These are phyloP conservation scores for Kentomonas sorsogonicus DNA, from an alignment of 208 protist species.

Conservation along the genomic window DNA sequence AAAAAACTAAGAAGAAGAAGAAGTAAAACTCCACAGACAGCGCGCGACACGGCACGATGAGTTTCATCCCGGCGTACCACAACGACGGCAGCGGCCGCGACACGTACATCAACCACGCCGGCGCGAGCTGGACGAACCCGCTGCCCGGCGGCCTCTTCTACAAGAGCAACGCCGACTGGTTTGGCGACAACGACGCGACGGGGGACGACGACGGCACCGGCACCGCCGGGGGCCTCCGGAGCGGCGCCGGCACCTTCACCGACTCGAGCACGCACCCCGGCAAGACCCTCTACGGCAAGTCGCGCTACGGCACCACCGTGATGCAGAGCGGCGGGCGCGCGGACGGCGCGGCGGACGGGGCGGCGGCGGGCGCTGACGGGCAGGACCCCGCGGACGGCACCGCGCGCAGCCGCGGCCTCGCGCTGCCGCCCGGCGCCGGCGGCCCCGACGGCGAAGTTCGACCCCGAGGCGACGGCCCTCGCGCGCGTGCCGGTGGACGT, in stretches of 20 bases:
- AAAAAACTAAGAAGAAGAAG: background rate
- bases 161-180: slow-evolving; percentile 25
- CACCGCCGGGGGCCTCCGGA: background rate
- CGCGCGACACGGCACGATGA: too few relatives aligned
- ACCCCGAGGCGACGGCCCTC: slow-evolving; percentile 39
- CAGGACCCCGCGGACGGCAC: background rate
- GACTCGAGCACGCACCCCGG: slow-evolving; percentile 20
- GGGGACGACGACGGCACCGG: background rate
- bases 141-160: slow-evolving; percentile 51
- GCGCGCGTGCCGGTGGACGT: slow-evolving; percentile 40
- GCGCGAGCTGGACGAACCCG: slow-evolving; percentile 77
- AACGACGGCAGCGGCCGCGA: slow-evolving; percentile 67
- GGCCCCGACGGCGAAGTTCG: slow-evolving; percentile 23
- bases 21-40: background rate
- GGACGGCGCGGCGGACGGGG: slow-evolving; percentile 7
- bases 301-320: slow-evolving; percentile 64
- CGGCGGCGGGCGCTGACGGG: background rate
- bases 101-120: slow-evolving; percentile 76
- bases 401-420: background rate
- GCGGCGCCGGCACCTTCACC: slow-evolving; percentile 8
- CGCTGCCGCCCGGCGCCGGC: background rate
- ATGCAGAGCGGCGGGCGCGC: slow-evolving; percentile 13
- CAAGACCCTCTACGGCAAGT: slow-evolving; percentile 52
- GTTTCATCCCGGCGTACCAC: slow-evolving; percentile 40
- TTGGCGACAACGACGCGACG: slow-evolving; percentile 5